These are phyloP conservation scores for Nemania sp. DNA, from an alignment of 2,329 filamentous ascomycete species.

Conservation along the genomic window DNA sequence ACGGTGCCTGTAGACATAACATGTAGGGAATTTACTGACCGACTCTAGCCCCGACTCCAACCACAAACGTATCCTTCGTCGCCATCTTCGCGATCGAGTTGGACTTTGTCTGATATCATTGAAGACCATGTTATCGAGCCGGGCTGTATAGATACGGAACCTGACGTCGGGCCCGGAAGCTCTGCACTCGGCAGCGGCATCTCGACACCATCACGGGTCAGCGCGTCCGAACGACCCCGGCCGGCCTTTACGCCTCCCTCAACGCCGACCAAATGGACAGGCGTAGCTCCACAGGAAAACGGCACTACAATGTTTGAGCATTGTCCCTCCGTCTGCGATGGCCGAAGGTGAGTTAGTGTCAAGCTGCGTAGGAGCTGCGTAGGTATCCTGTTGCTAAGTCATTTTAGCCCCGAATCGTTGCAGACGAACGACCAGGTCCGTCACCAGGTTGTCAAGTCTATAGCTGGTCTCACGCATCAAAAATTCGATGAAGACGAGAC, in stretches of 20 bases:
- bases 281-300: slow-evolving; percentile 2
- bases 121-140: slow-evolving; percentile 16
- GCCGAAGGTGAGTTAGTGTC: slow-evolving; percentile 24
- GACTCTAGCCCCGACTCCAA: slow-evolving; percentile 17
- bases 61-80: slow-evolving; percentile 4
- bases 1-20: slow-evolving; percentile 25
- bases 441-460: slow-evolving; percentile 15
- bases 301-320: slow-evolving; percentile 24
- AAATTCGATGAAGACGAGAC: slow-evolving; percentile 4
- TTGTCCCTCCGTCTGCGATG: slow-evolving; percentile 21
- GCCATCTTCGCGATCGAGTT: slow-evolving; percentile 13
- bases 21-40: slow-evolving; percentile 17
- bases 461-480: slow-evolving; percentile 15
- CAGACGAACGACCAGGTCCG: slow-evolving; percentile 11
- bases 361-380: neutral
- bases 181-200: slow-evolving; percentile 7
- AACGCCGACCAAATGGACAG: slow-evolving; percentile 25
- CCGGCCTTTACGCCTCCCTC: slow-evolving; percentile 34
- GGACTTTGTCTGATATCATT: slow-evolving; percentile 13
- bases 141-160: slow-evolving; percentile 14
- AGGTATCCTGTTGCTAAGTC: slow-evolving; percentile 2
- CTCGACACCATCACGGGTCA: slow-evolving; percentile 8
- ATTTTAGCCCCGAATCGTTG: slow-evolving; percentile 17
- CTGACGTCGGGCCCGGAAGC: neutral
- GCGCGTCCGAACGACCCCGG: slow-evolving; percentile 13